phyloP scores from a whole-genome alignment of 352 stramenopile species.

The Pythium monospermum region DNA sequence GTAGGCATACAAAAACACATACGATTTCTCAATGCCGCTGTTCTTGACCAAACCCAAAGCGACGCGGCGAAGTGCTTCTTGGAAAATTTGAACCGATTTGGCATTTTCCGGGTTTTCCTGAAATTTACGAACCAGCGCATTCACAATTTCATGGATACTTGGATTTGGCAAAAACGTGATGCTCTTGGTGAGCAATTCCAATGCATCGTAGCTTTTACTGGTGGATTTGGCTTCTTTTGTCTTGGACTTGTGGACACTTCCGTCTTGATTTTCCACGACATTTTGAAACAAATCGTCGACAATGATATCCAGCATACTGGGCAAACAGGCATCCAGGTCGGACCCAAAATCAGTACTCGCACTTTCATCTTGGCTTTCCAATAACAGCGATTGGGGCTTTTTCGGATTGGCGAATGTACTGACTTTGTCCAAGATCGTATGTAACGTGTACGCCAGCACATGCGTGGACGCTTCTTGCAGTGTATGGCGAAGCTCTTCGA shows the following conservation, averaged over 20 bases:
- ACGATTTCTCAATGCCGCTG: constrained; percentile 72
- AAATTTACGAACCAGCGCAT: constrained; percentile 71
- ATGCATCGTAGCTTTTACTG: constrained; percentile 61
- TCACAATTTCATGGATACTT: constrained; percentile 71
- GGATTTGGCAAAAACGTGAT: constrained; percentile 86
- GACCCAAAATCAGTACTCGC: constrained; percentile 39
- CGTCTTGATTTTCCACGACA: constrained; percentile 49
- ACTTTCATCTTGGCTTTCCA: constrained; percentile 18
- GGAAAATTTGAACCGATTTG: constrained; percentile 48
- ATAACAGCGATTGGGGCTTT: constrained; percentile 30
- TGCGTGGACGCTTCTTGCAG: constrained; percentile 81
- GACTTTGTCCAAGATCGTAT: constrained; percentile 79
- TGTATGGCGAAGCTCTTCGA: constrained; percentile 80
- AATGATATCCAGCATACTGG: constrained; percentile 78
- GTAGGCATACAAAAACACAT: constrained; percentile 82
- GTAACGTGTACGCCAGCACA: constrained; percentile 83
- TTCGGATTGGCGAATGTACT: constrained; percentile 48
- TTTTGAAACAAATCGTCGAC: constrained; percentile 78
- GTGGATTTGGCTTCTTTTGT: constrained; percentile 81
- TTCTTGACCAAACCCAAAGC: constrained; percentile 82
- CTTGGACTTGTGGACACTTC: constrained; percentile 74
- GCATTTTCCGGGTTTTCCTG: constrained; percentile 52
- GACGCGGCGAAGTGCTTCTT: constrained; percentile 76
- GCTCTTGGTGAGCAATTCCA: constrained; percentile 75
- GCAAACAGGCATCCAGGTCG: constrained; percentile 71